Percentiles rank a stretch among this genome's conserved stretches.
phyloP scores from a whole-genome alignment of 352 stramenopile genomes.

The Phytophthora agathidicida region DNA sequence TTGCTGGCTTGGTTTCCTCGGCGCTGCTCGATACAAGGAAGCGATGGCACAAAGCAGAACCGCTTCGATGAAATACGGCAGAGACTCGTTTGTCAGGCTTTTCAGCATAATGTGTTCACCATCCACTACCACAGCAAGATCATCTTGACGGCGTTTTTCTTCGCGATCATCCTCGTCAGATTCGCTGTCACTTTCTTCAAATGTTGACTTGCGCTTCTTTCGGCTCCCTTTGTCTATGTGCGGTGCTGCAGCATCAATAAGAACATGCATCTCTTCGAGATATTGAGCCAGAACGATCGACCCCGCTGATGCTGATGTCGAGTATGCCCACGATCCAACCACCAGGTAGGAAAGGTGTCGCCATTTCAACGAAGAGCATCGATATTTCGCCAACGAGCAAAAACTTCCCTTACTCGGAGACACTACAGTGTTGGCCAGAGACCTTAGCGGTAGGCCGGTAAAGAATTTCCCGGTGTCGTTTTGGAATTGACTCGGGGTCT shows the following conservation, averaged over 20 bases:
- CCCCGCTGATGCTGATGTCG: constrained; percentile 30
- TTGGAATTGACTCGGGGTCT: constrained; percentile 15
- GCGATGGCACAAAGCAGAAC: constrained; percentile 58
- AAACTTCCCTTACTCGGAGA: constrained; percentile 36
- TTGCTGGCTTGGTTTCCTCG: constrained; percentile 27
- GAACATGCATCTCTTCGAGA: constrained; percentile 50
- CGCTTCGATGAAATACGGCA: constrained; percentile 66
- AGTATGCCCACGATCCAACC: constrained; percentile 62
- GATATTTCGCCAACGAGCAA: constrained; percentile 55
- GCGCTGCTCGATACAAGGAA: constrained; percentile 46
- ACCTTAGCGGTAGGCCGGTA: constrained; percentile 34
- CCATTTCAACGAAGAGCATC: constrained; percentile 49
- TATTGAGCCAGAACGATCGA: constrained; percentile 48
- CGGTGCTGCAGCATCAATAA: constrained; percentile 39
- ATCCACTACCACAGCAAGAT: constrained; percentile 37
- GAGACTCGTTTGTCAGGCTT: constrained; percentile 65
- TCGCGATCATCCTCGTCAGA: constrained; percentile 37
- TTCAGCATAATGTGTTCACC: constrained; percentile 72
- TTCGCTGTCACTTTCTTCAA: constrained; percentile 30
- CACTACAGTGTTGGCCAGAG: constrained; percentile 38
- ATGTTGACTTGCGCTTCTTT: constrained; percentile 12
- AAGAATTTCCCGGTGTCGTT: constrained; percentile 19
- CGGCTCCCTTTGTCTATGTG: constrained; percentile 1
- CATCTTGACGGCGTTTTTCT: constrained; percentile 28
- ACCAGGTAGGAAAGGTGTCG: constrained; percentile 59